Base-by-base conservation (phyloP, 345 rosid genomes). In the Salix arbutifolia region DNA sequence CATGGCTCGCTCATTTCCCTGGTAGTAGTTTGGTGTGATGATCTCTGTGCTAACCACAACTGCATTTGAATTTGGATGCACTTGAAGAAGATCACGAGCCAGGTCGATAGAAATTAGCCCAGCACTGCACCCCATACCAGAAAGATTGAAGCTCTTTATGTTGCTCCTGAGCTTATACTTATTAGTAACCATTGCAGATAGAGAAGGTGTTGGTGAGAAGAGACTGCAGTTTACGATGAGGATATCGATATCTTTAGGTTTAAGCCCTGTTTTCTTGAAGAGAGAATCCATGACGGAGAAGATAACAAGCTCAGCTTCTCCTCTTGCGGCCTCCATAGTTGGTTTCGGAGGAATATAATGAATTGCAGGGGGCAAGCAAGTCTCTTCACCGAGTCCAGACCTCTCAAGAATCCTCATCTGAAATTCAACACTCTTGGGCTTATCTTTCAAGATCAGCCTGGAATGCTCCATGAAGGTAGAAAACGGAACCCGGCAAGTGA, bases 61-160 rank as follows among this genome's bases (percentile, higher is more conserved):
- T 16, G 89, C 97, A 83, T 84, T 78, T 4, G 88, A 86, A 75
- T 84, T 84, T 25, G 80, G 77, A 64, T 81, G 90, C 48, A 84
- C 88, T 62, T 76, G 82, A 11, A 91, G 80, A 82, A 91, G 74
- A 82, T 89, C 88, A 14, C 77, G 81, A n/a, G 91, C 94, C n/a
- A 91, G 78, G 42, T 85, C 79, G 4, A 88, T 86, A 1, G 92
- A 85, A 40, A 88, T 75, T 35, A 90, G 56, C 44, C 92, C 92
- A 0, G 92, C 92, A 6, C 89, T 84, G 69, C 93, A 88, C 3
- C 91, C 93, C 93, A 90, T 88, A 3, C 96, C 92, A 0, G 96
- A 90, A 19, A 91, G 85, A 84, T 86, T 88, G 65, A 86, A 91
- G 81, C 91, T 90, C 80, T 73, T 85, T 66, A 88, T 78, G 64